A percentile compares a stretch with the other conserved stretches of the same genome.
Evolutionary conservation across 306 rosid genomes (phyloP).

Genomic region (Pyrus pyrifolia): DNA sequence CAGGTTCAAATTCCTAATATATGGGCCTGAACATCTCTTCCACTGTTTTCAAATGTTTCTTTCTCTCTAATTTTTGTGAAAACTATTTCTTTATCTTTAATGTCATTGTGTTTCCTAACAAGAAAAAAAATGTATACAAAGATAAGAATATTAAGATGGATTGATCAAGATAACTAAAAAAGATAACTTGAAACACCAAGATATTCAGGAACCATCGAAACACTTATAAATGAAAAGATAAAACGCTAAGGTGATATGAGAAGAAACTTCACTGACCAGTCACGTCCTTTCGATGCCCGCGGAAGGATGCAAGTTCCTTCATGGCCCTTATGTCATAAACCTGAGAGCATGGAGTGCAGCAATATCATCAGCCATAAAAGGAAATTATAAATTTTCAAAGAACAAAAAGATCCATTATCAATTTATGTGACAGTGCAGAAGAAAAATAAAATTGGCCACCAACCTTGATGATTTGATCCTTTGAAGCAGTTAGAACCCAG

Average conservation of each 20-base stretch:
- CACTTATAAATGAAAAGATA: neutral
- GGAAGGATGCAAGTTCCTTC: constrained; percentile 99
- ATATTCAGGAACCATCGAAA: neutral
- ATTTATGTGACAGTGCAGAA: neutral
- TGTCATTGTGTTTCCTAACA: neutral
- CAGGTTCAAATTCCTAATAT: too few species aligned
- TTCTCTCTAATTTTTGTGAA: neutral
- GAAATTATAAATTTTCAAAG: neutral
- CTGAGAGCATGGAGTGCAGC: constrained; percentile 37
- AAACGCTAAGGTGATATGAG: neutral
- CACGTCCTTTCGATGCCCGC: constrained; percentile 96
- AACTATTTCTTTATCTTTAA: neutral
- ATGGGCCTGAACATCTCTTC: neutral
- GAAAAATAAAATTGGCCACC: constrained; percentile 4
- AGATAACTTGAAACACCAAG: neutral
- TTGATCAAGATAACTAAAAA: neutral
- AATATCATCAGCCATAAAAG: neutral
- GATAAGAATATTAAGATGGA: neutral
- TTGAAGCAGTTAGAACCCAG: constrained; percentile 84
- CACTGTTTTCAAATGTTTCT: neutral
- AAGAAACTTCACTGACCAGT: constrained; percentile 51
- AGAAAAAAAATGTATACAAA: neutral
- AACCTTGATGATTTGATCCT: constrained; percentile 89
- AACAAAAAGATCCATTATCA: neutral
- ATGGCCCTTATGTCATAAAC: constrained; percentile 95